Conservation (phyloP, 805 yeast genomes). For the Zygoascus ofunaensis region DNA sequence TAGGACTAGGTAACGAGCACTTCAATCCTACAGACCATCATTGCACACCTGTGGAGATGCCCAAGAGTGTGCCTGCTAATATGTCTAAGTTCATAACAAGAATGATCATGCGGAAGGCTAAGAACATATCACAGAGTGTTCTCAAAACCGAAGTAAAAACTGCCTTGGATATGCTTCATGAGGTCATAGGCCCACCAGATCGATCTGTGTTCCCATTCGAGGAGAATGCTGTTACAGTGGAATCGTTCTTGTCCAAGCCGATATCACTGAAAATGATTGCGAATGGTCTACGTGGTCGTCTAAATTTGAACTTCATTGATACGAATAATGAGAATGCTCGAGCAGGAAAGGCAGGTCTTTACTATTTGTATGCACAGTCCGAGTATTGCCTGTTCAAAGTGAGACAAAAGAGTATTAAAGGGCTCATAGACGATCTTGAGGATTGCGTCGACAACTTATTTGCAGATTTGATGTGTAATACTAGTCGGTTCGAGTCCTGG, state of each 20-base stretch:
- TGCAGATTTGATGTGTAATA: conserved; percentile 57
- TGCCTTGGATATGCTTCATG: conserved; percentile 62
- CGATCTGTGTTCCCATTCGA: conserved; percentile 19
- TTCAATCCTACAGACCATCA: conserved; percentile 62
- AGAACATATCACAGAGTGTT: conserved; percentile 48
- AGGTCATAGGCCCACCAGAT: conserved; percentile 58
- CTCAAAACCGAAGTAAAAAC: conserved; percentile 65
- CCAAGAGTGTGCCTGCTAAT: conserved; percentile 31
- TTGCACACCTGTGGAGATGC: conserved; percentile 35
- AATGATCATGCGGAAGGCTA: conserved; percentile 40
- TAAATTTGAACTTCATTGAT: conserved; percentile 14
- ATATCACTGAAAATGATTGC: conserved; percentile 16
- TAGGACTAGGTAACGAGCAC: conserved; percentile 48
- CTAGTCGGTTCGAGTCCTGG: conserved; percentile 79
- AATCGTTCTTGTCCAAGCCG: conserved; percentile 35
- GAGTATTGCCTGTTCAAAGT: conserved; percentile 59
- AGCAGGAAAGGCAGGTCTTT: conserved; percentile 48
- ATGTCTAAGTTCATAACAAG: conserved; percentile 45
- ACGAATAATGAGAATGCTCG: conserved; percentile 25
- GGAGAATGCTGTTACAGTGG: conserved; percentile 34
- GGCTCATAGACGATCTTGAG: conserved; percentile 73
- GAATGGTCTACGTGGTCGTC: conserved; percentile 17
- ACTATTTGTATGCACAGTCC: conserved; percentile 58
- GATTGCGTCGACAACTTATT: conserved; percentile 57
- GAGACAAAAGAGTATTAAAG: conserved; percentile 69